These are phyloP conservation scores for Lepidium campestre DNA, from an alignment of 441 rosid species.

Conservation along the genomic window DNA sequence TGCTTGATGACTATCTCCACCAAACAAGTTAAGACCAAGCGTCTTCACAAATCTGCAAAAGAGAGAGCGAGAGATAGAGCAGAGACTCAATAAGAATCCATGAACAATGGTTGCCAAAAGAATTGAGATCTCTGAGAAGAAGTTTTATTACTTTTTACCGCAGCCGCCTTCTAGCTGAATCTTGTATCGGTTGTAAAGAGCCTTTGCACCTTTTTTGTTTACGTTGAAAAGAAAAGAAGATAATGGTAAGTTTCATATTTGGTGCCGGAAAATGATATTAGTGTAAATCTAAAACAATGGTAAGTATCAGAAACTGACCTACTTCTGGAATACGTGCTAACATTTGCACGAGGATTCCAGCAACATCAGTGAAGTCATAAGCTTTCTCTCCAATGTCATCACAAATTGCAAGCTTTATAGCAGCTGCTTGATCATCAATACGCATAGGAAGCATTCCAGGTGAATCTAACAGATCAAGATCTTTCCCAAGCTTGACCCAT, in stretches of 20 bases:
- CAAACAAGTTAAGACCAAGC: constrained; percentile 67
- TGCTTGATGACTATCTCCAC: constrained; percentile 68
- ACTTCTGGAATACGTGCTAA: constrained; percentile 62
- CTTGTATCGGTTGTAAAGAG: constrained; percentile 72
- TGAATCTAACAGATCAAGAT: constrained; percentile 84
- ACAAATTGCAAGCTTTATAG: constrained; percentile 92
- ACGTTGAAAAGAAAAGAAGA: neutral
- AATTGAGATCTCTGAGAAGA: constrained; percentile 8
- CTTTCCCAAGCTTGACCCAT: constrained; percentile 86
- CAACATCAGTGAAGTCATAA: constrained; percentile 75
- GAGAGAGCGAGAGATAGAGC: constrained; percentile 2
- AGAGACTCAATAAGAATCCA: neutral
- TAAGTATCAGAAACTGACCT: constrained; percentile 30
- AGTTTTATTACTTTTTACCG: constrained; percentile 52
- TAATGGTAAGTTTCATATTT: neutral
- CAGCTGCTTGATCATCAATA: constrained; percentile 84
- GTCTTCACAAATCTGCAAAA: constrained; percentile 66
- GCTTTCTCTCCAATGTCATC: constrained; percentile 98
- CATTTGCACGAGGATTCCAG: constrained; percentile 81
- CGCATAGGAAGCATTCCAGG: constrained; percentile 94
- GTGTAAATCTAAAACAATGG: neutral
- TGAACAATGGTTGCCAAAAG: neutral
- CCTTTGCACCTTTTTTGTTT: constrained; percentile 18
- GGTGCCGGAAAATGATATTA: neutral
- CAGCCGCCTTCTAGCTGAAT: constrained; percentile 46